Conservation (phyloP, 202 grass and related monocot genomes). For the Setaria viridis region DNA sequence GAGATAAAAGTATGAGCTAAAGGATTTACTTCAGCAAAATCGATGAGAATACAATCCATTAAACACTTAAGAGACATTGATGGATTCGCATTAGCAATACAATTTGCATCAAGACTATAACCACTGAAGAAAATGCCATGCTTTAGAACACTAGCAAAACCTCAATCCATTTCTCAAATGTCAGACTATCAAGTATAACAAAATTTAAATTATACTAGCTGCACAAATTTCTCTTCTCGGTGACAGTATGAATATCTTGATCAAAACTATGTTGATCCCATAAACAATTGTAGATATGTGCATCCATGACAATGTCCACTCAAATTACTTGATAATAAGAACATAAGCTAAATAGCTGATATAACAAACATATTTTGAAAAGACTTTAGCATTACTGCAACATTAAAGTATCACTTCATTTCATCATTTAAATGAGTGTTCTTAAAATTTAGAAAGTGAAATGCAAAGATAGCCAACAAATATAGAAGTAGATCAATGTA, state of each 20-base stretch:
- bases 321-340: background rate
- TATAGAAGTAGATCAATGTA: slow-evolving; percentile 4
- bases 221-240: background rate
- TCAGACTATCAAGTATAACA: background rate
- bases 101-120: slow-evolving; percentile 16
- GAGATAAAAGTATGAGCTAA: background rate
- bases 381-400: background rate
- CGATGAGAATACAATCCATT: slow-evolving; percentile 15
- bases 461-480: slow-evolving; percentile 2
- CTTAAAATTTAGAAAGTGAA: background rate
- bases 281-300: background rate
- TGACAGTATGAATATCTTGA: slow-evolving; percentile 1
- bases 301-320: slow-evolving; percentile 4
- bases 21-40: background rate
- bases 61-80: slow-evolving; percentile 5
- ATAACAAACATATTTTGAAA: background rate
- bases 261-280: background rate
- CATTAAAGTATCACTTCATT: slow-evolving; percentile 5
- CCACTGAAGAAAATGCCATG: background rate
- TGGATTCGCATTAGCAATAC: slow-evolving; percentile 14
- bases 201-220: slow-evolving; percentile 24
- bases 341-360: too few relatives aligned
- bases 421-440: background rate
- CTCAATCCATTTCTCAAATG: slow-evolving; percentile 26
- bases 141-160: background rate